A percentile compares a stretch with the other conserved stretches of the same genome.
phyloP scores from a whole-genome alignment of 2,329 filamentous ascomycete species.

The Blastomyces percursus region DNA sequence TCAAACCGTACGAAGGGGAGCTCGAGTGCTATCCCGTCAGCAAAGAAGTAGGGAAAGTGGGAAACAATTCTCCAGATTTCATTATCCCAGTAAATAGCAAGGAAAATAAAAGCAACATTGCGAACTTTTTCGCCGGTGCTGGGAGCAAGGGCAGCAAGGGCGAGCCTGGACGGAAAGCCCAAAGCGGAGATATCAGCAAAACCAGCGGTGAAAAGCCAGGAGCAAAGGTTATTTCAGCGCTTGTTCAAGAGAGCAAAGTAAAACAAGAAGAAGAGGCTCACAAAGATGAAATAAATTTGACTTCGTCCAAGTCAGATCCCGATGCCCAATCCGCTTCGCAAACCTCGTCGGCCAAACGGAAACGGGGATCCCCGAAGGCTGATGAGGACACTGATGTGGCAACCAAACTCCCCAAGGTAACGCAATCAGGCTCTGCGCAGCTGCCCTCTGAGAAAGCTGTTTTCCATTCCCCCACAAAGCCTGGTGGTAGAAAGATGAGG shows the following conservation, averaged over 20 bases:
- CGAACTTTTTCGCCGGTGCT: slow-evolving; percentile 72
- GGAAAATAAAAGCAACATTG: slow-evolving; percentile 87
- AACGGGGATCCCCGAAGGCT: slow-evolving; percentile 11
- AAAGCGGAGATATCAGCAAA: slow-evolving; percentile 20
- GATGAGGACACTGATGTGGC: slow-evolving; percentile 33
- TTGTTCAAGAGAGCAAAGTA: slow-evolving; percentile 22
- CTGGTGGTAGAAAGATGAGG: slow-evolving; percentile 29
- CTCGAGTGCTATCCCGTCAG: slow-evolving; percentile 77
- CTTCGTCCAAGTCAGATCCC: slow-evolving; percentile 7
- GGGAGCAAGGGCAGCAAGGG: slow-evolving; percentile 26
- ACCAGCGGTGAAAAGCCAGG: slow-evolving; percentile 22
- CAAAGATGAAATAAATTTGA: not conserved
- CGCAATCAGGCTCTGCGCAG: slow-evolving; percentile 1
- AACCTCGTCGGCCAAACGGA: slow-evolving; percentile 8
- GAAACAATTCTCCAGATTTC: slow-evolving; percentile 77
- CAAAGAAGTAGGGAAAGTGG: slow-evolving; percentile 86
- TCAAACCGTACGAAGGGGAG: slow-evolving; percentile 69
- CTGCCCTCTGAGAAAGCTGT: too few relatives aligned
- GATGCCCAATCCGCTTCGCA: slow-evolving; percentile 20
- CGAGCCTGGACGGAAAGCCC: not conserved
- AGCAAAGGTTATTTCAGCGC: slow-evolving; percentile 19
- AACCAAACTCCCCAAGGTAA: slow-evolving; percentile 6
- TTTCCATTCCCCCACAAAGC: slow-evolving; percentile 15
- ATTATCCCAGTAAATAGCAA: slow-evolving; percentile 71
- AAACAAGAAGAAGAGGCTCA: slow-evolving; percentile 32